A percentile compares a stretch with the other conserved stretches of the same genome.
Conservation (phyloP, 2,329 filamentous ascomycete species). For the Aspergillus carbonarius region DNA sequence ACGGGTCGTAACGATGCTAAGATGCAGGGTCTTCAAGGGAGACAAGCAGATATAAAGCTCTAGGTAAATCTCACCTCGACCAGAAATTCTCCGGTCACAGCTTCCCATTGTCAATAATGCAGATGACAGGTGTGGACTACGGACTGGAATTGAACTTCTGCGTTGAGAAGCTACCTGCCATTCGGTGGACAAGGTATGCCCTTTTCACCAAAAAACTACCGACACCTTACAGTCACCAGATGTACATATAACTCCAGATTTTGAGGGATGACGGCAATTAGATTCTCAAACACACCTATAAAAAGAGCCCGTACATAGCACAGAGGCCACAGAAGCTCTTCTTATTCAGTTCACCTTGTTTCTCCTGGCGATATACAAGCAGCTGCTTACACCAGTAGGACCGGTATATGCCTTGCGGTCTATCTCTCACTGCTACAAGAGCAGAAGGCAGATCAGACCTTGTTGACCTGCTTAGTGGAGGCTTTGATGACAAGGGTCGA, state of each 20-base stretch:
- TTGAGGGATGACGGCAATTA: conserved; percentile 15
- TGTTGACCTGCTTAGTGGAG: conserved; percentile 27
- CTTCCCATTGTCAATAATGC: conserved; percentile 33
- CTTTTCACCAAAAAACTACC: conserved; percentile 33
- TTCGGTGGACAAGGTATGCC: conserved; percentile 22
- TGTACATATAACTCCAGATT: conserved; percentile 19
- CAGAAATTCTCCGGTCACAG: conserved; percentile 20
- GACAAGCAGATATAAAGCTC: conserved; percentile 11
- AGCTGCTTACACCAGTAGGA: conserved; percentile 31
- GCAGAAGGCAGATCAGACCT: conserved; percentile 19
- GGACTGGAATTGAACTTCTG: background rate
- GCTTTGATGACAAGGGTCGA: conserved; percentile 33
- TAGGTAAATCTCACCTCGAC: conserved; percentile 16
- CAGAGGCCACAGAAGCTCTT: conserved; percentile 7
- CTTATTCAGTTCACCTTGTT: conserved; percentile 26
- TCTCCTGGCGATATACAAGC: conserved; percentile 33
- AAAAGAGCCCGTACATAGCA: conserved; percentile 19
- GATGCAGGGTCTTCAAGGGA: conserved; percentile 1
- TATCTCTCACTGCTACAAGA: conserved; percentile 26
- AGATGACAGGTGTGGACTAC: too few species aligned
- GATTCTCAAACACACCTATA: conserved; percentile 21
- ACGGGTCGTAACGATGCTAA: conserved; percentile 25
- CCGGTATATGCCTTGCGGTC: background rate
- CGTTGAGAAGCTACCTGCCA: conserved; percentile 19
- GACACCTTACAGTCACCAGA: conserved; percentile 16